phyloP scores from a whole-genome alignment of 148 eudicot genomes.

The Camellia lanceoleosa region DNA sequence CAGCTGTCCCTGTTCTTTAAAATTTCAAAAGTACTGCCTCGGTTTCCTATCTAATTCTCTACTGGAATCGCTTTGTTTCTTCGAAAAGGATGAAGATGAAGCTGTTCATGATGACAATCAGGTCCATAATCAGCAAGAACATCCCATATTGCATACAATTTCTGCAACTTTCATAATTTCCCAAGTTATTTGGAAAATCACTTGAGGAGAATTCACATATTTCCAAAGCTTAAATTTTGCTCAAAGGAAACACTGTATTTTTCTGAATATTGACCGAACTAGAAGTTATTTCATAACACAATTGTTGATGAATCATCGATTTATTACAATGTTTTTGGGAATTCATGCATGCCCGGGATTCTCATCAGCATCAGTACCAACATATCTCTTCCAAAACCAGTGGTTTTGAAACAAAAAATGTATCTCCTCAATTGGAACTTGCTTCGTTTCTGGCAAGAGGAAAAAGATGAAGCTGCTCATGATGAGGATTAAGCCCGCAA shows the following conservation, averaged over 20 bases:
- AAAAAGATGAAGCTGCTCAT: constrained; percentile 61
- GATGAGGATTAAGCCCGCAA: constrained; percentile 58
- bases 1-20: too few species aligned
- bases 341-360: neutral
- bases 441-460: constrained; percentile 84
- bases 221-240: too few species aligned
- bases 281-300: too few species aligned
- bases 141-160: constrained; percentile 38
- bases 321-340: neutral
- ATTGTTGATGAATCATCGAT: too few species aligned
- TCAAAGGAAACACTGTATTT: too few species aligned
- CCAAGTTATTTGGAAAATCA: too few species aligned
- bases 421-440: constrained; percentile 87
- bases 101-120: constrained; percentile 24
- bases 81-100: too few species aligned
- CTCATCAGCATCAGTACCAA: neutral
- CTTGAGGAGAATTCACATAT: too few species aligned
- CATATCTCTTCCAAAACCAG: constrained; percentile 70
- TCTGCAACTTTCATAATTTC: neutral
- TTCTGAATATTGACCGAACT: too few species aligned
- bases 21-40: too few species aligned
- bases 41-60: too few species aligned
- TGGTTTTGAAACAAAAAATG: constrained; percentile 68
- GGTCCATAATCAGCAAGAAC: constrained; percentile 59
- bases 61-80: too few species aligned